Conservation (phyloP, 2,329 filamentous ascomycete species). For the Microdochium trichocladiopsis region DNA sequence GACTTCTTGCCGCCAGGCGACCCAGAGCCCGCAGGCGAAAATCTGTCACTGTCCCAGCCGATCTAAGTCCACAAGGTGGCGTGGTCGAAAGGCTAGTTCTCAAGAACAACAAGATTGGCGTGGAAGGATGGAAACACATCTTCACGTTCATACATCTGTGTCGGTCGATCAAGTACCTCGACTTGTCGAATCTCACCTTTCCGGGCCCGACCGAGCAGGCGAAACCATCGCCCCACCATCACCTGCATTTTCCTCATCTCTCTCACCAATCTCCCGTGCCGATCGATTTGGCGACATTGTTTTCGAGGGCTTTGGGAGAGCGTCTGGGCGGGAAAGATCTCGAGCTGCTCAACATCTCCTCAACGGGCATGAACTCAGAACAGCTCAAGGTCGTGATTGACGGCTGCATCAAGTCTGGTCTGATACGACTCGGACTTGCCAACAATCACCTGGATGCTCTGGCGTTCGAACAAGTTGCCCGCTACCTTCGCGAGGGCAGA, state of each 20-base stretch:
- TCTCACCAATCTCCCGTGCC: conserved; percentile 19
- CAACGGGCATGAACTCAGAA: conserved; percentile 64
- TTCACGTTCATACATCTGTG: conserved; percentile 88
- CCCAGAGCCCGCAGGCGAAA: conserved; percentile 49
- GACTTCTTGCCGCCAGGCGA: conserved; percentile 71
- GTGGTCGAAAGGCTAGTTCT: conserved; percentile 81
- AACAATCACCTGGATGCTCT: conserved; percentile 71
- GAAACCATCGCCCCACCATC: conserved; percentile 13
- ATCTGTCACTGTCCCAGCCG: conserved; percentile 26
- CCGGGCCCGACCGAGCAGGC: conserved; percentile 32
- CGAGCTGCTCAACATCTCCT: conserved; percentile 76
- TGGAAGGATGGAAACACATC: conserved; percentile 86
- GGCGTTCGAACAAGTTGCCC: conserved; percentile 67
- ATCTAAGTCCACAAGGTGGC: conserved; percentile 49
- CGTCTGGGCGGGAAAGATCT: conserved; percentile 69
- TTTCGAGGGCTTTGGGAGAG: conserved; percentile 70
- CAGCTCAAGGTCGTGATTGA: conserved; percentile 75
- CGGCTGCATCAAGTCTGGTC: conserved; percentile 69
- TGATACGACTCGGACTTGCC: conserved; percentile 74
- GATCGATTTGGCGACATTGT: conserved; percentile 54
- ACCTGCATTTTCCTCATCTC: conserved; percentile 17
- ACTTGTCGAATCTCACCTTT: conserved; percentile 79
- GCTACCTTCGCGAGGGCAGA: conserved; percentile 66
- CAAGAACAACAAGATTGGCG: conserved; percentile 86
- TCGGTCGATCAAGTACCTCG: conserved; percentile 75